A percentile compares a stretch with the other conserved stretches of the same genome.
These are phyloP conservation scores for Bruguiera gymnorhiza DNA, from an alignment of 345 rosid species.

Conservation along the genomic window DNA sequence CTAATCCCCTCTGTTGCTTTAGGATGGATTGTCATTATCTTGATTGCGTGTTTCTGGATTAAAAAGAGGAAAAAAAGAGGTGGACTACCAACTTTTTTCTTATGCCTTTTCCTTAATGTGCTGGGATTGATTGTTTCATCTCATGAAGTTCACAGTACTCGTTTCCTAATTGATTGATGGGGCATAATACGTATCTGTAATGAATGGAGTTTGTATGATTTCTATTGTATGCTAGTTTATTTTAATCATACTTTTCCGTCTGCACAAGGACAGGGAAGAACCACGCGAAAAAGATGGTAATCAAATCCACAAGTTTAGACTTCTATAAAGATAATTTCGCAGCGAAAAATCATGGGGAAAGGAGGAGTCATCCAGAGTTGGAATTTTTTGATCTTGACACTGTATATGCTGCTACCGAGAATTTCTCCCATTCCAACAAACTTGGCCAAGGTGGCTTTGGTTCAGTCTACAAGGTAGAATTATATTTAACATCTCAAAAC, in stretches of 20 bases:
- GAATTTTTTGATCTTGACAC: neutral
- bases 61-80: conserved; percentile 39
- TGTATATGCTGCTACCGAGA: conserved; percentile 25
- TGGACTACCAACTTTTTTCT: conserved; percentile 10
- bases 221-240: neutral
- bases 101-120: neutral
- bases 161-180: neutral
- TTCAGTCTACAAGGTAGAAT: conserved; percentile 36
- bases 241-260: neutral
- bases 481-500: neutral
- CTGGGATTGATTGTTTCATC: neutral
- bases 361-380: too few relatives aligned
- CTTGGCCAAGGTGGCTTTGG: conserved; percentile 52
- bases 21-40: conserved; percentile 15
- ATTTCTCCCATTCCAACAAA: conserved; percentile 22
- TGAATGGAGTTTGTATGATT: neutral
- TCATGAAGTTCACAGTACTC: neutral
- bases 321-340: too few relatives aligned
- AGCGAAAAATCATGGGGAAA: too few relatives aligned
- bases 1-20: conserved; percentile 19
- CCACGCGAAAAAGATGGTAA: neutral
- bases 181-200: too few relatives aligned
- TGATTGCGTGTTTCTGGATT: conserved; percentile 17
- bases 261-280: conserved; percentile 8
- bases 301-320: too few relatives aligned